Percentiles rank a stretch among this genome's conserved stretches.
Conservation (phyloP, 208 protist species). For the Wallacemonas sp. region DNA sequence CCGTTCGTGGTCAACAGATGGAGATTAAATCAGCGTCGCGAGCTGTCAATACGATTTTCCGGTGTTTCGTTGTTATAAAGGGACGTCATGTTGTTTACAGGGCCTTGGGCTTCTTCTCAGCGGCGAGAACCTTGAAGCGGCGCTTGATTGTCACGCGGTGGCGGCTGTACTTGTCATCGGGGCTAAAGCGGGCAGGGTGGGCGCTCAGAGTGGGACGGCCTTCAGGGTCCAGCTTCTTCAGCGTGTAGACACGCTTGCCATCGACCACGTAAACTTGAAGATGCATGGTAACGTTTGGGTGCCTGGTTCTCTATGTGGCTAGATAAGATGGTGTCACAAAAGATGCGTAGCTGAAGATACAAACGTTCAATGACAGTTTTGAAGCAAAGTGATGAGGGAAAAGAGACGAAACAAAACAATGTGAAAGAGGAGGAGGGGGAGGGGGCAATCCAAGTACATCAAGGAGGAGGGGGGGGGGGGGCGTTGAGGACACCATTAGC, state of each 20-base stretch:
- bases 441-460: too few species aligned
- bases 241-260: slow-evolving; percentile 91
- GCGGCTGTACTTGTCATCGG: slow-evolving; percentile 92
- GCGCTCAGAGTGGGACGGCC: slow-evolving; percentile 89
- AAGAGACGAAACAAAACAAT: too few species aligned
- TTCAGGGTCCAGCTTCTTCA: slow-evolving; percentile 91
- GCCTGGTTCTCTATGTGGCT: background rate
- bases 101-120: slow-evolving; percentile 70
- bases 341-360: too few species aligned
- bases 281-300: slow-evolving; percentile 47
- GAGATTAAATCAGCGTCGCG: too few species aligned
- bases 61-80: too few species aligned
- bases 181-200: slow-evolving; percentile 92
- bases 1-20: too few species aligned
- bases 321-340: background rate
- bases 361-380: too few species aligned
- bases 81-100: slow-evolving; percentile 32
- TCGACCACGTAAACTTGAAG: slow-evolving; percentile 77
- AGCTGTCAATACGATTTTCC: too few species aligned
- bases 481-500: too few species aligned
- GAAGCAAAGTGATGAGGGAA: too few species aligned
- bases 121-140: slow-evolving; percentile 86
- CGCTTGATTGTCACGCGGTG: slow-evolving; percentile 92
- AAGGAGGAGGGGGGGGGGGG: too few species aligned
- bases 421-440: too few species aligned